Evolutionary conservation across 345 rosid species (phyloP), one percentile per base, ranked within the genome.

Genomic region (Linum tenue): DNA sequence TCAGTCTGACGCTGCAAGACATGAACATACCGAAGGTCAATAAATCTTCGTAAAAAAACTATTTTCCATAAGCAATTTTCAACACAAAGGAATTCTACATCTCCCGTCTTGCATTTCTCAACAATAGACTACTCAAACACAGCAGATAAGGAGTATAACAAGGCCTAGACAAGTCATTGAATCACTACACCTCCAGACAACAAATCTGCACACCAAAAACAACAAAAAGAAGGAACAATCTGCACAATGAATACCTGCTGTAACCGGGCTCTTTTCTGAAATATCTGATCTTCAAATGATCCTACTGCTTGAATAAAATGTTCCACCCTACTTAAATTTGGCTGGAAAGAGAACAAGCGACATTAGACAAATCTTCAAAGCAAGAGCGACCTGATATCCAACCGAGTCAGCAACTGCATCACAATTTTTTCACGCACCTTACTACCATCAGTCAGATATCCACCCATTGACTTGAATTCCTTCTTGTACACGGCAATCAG

Each of bases 241-340:
- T 48, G 53, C 53, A 48, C 53, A 44, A 41, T 10, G 53, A 48
- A 48, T 48, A 86, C 99, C 96, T 88, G 85, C 71, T 84, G 86
- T 22, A 79, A 55, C 48, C 84, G 77, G 42, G 86, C 89, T 78
- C 99, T 86, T 81, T 86, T 90, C 82, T 73, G 86, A 76, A 94
- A 94, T 80, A 90, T 94, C 69, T 73, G 72, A 70, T 88, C 89
- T 77, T 94, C 99, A 36, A 72, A 90, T 31, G 80, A 78, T 75
- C 96, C 97, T 71, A 94, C 89, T 56, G 89, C 85, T 79, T 88
- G 97, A 70, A 94, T 88, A 67, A 94, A 94, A 70, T 75, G 85
- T 77, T 90, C 99, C 69, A 94, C 92, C 62, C 80, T 75, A 31
- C 69, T 74, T 72, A 94, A 81, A 79, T 84, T 74, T 36, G 90